Percentiles rank a stretch among this genome's conserved stretches.
These are phyloP conservation scores for Cytospora leucostoma DNA, from an alignment of 2,329 filamentous ascomycete species.

Conservation along the genomic window DNA sequence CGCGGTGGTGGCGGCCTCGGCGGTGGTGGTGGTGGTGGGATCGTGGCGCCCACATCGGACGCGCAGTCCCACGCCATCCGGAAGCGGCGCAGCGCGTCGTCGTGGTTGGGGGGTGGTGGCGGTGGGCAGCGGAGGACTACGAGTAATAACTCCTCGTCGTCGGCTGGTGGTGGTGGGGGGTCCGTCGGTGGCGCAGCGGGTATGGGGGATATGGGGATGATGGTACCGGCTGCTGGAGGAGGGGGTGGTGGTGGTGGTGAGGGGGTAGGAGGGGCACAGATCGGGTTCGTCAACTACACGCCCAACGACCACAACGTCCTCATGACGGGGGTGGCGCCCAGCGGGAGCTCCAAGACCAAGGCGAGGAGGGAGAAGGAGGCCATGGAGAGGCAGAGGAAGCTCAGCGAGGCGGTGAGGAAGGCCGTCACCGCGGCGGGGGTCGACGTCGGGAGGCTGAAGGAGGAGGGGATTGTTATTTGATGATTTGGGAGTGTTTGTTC, in stretches of 20 bases:
- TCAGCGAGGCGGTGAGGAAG: slow-evolving; percentile 69
- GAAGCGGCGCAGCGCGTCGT: slow-evolving; percentile 34
- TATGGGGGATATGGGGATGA: not conserved
- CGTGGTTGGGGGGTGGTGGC: slow-evolving; percentile 8
- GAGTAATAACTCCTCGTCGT: not conserved
- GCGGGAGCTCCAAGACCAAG: slow-evolving; percentile 90
- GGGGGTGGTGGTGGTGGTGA: slow-evolving; percentile 32
- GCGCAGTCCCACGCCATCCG: slow-evolving; percentile 26
- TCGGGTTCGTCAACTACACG: slow-evolving; percentile 88
- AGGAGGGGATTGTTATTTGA: slow-evolving; percentile 52
- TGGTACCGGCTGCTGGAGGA: not conserved
- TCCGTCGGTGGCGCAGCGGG: slow-evolving; percentile 27
- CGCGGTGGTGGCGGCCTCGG: not conserved
- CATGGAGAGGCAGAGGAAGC: slow-evolving; percentile 68
- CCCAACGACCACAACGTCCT: slow-evolving; percentile 76
- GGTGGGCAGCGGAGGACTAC: slow-evolving; percentile 17
- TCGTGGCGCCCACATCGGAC: slow-evolving; percentile 17
- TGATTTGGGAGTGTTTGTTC: not conserved
- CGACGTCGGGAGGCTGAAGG: slow-evolving; percentile 57
- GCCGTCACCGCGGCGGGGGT: slow-evolving; percentile 72
- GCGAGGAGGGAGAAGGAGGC: slow-evolving; percentile 89
- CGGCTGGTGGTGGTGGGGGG: not conserved
- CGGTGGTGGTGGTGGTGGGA: not conserved
- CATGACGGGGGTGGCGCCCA: slow-evolving; percentile 87
- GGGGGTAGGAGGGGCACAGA: slow-evolving; percentile 34